Evolutionary conservation across 192 early-diverging fungal genomes (phyloP).

Genomic region (Chytriomyces sp.): DNA sequence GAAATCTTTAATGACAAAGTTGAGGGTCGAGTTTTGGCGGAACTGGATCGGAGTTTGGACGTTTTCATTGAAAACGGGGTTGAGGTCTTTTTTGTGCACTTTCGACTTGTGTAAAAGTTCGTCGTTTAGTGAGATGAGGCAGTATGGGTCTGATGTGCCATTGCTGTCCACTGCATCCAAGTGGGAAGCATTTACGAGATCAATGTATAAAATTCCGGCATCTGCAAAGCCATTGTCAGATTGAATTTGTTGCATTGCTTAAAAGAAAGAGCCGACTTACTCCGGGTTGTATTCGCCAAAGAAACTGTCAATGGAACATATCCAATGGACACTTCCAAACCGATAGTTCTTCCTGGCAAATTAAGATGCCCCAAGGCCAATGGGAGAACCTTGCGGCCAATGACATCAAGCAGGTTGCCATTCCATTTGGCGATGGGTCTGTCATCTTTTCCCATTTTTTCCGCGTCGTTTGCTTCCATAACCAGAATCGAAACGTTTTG

Average conservation of each 20-base stretch:
- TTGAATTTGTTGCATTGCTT: too few species aligned
- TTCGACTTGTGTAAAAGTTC: conserved; percentile 67
- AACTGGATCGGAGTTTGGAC: conserved; percentile 37
- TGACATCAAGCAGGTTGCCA: neutral
- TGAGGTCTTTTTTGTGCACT: conserved; percentile 73
- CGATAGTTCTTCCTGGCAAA: neutral
- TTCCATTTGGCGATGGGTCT: neutral
- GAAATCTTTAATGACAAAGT: conserved; percentile 77
- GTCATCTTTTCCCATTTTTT: conserved; percentile 16
- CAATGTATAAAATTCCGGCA: conserved; percentile 49
- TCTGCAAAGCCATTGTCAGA: too few species aligned
- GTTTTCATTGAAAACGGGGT: conserved; percentile 71
- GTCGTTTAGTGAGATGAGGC: conserved; percentile 49
- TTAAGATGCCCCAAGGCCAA: neutral
- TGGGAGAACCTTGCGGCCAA: neutral
- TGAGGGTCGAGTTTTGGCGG: conserved; percentile 49
- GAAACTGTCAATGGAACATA: conserved; percentile 12
- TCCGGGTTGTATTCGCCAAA: conserved; percentile 15
- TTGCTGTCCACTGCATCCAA: conserved; percentile 61
- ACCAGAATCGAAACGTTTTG: conserved; percentile 21
- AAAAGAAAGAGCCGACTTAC: too few species aligned
- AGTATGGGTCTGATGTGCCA: conserved; percentile 58
- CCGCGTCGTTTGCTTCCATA: conserved; percentile 1
- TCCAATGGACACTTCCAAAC: conserved; percentile 7
- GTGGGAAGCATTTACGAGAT: conserved; percentile 58